A percentile compares a stretch with the other conserved stretches of the same genome.
These are phyloP conservation scores for Neurospora sp. DNA, from an alignment of 495 filamentous ascomycete species.

Conservation along the genomic window DNA sequence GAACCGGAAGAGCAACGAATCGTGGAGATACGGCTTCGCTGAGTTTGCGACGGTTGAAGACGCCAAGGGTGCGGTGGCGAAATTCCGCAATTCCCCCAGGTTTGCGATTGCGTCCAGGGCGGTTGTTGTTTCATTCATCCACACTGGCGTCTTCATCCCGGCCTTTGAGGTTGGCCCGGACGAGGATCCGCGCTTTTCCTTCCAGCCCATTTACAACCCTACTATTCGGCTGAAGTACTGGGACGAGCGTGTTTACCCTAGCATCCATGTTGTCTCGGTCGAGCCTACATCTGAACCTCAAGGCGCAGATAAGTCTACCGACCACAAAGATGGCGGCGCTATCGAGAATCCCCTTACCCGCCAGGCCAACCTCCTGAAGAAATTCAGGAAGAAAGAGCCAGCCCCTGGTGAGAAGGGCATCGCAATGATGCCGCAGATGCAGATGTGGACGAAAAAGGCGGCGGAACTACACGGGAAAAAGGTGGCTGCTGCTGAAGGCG, in stretches of 20 bases:
- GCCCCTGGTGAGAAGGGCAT: conserved; percentile 36
- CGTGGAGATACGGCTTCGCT: conserved; percentile 82
- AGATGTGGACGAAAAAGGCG: conserved; percentile 83
- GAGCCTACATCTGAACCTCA: conserved; percentile 26
- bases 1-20: conserved; percentile 63
- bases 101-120: conserved; percentile 79
- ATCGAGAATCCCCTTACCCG: conserved; percentile 13
- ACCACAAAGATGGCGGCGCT: conserved; percentile 15
- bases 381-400: conserved; percentile 54
- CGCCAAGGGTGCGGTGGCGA: conserved; percentile 64
- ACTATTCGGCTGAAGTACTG: conserved; percentile 69
- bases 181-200: conserved; percentile 53
- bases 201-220: conserved; percentile 61
- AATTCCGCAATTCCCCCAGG: conserved; percentile 65
- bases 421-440: conserved; percentile 55
- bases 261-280: conserved; percentile 50
- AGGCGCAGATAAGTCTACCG: conserved; percentile 23
- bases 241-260: conserved; percentile 71
- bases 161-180: conserved; percentile 43
- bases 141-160: conserved; percentile 82
- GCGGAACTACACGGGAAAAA: conserved; percentile 65
- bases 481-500: conserved; percentile 1
- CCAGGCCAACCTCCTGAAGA: conserved; percentile 23
- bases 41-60: conserved; percentile 73
- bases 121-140: conserved; percentile 68